Base-by-base conservation (phyloP, 2,329 filamentous ascomycete species). In the Cladosporium austrohemisphaericum region DNA sequence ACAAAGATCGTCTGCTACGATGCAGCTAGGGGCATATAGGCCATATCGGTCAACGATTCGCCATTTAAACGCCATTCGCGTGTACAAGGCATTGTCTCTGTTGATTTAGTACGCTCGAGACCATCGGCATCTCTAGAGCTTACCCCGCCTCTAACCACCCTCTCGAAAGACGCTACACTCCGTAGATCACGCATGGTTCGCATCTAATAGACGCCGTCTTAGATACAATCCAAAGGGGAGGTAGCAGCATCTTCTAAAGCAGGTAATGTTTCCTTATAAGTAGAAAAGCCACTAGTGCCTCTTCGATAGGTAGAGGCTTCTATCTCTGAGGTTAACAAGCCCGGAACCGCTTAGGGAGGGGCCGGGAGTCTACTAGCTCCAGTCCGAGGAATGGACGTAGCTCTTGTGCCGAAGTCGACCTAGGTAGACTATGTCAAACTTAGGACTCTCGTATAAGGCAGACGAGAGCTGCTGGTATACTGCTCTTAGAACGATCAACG, bases 151-250 rank as follows among this genome's bases (percentile, higher is more conserved):
- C n/a, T n/a, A 33, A 11, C 29, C 29, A 33, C 29, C 9, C n/a
- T 33, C 29, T 33, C 29, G 29, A 33, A n/a, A 33, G 29, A 14
- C 10, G 29, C 9, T n/a, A 5, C 29, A n/a, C 29, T 33, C n/a
- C 29, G 29, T 33, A 33, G 7, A 33, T 33, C 29, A 11, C 29
- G 29, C 6, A 5, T 33, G 29, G 9, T 33, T 8, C 7, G 14
- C n/a, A n/a, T 14, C 29, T n/a, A n/a, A 33, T n/a, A 33, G n/a
- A 33, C 29, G 32, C 32, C 32, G n/a, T 35, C 32, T 35, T 35
- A 16, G 32, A 35, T 35, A 35, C 32, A 35, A 11, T 35, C 32
- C 16, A 35, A 35, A 11, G 32, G 32, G 7, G 32, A 35, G 16
- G 16, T 16, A n/a, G 32, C 11, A 5, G 32, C 11, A 18, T 11